Conservation (phyloP, 1,139 yeast species). For the Saccharomyces hybrid region DNA sequence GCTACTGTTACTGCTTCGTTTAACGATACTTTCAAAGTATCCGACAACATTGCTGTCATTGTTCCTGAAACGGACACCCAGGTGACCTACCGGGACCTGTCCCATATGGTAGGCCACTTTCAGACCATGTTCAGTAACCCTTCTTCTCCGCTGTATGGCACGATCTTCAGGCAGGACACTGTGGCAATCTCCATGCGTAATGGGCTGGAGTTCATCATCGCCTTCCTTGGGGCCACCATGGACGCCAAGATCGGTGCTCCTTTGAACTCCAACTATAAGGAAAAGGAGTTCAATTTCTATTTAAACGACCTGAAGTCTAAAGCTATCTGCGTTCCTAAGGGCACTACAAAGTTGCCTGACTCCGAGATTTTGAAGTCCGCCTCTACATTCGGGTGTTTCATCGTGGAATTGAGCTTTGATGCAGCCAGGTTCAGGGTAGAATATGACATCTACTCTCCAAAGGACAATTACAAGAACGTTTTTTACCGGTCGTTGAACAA, state of each 20-base stretch:
- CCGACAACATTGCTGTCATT: conserved; percentile 35
- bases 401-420: conserved; percentile 47
- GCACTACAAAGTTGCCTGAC: conserved; percentile 29
- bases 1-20: conserved; percentile 22
- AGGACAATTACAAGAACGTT: conserved; percentile 20
- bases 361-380: conserved; percentile 47
- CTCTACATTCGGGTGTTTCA: conserved; percentile 37
- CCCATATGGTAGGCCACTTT: conserved; percentile 37
- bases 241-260: conserved; percentile 57
- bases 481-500: conserved; percentile 29
- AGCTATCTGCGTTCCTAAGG: conserved; percentile 50
- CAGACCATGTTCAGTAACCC: conserved; percentile 36
- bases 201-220: conserved; percentile 46
- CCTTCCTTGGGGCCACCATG: conserved; percentile 48
- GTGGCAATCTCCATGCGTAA: conserved; percentile 56
- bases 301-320: conserved; percentile 50
- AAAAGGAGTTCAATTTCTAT: conserved; percentile 54
- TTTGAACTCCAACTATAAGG: conserved; percentile 52
- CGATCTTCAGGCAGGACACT: conserved; percentile 36
- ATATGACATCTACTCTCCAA: conserved; percentile 35
- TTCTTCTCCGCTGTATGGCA: conserved; percentile 34
- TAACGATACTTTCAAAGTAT: conserved; percentile 30
- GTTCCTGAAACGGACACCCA: conserved; percentile 35
- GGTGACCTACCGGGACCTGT: conserved; percentile 35
- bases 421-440: conserved; percentile 35